Evolutionary conservation across 306 rosid species (phyloP), one percentile per base, ranked within the genome.

Genomic region (Sophora flavescens): DNA sequence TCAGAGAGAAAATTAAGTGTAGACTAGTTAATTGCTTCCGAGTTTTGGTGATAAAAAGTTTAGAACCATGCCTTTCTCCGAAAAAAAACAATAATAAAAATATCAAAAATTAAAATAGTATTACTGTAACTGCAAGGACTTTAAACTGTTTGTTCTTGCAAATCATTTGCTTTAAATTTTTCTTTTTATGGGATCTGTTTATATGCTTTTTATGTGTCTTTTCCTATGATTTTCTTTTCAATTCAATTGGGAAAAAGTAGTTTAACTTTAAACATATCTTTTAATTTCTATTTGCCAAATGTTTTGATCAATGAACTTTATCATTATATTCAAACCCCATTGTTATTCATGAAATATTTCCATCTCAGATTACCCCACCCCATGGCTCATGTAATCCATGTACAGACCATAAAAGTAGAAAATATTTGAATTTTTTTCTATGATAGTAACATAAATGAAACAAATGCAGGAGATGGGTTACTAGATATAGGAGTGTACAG

Each of bases 141-240:
- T 63, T 52, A 50, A 4, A 36, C 22, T 22, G 22, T 22, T 22
- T 22, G 22, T 22, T 22, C 22, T 22, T 22, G 1, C 22, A 22
- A 22, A 22, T 22, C 22, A 22, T 22, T 22, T 22, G 22, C 22
- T 22, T 22, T 22, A 22, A 22, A 22, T 17, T 62, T 0, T 51
- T 52, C 4, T 15, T 26, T 52, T 53, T 39, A 41, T 39, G 15
- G 6, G 44, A 33, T 50, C 10, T 2, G 15, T 32, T 45, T 14
- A 32, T 47, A 57, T 30, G 1, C 54, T 59, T 68, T 36, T 14
- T 6, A 57, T 45, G 52, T 52, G 15, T 6, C 14, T n/a, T 71
- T 78, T 50, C 42, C 18, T 5, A 58, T 18, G 14, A 22, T 44
- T 57, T 67, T 59, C 48, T 60, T 44, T 33, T 72, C 72, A 70